phyloP scores from a whole-genome alignment of 1,284 basidiomycete genomes.

The Apiotrichum porosum region DNA sequence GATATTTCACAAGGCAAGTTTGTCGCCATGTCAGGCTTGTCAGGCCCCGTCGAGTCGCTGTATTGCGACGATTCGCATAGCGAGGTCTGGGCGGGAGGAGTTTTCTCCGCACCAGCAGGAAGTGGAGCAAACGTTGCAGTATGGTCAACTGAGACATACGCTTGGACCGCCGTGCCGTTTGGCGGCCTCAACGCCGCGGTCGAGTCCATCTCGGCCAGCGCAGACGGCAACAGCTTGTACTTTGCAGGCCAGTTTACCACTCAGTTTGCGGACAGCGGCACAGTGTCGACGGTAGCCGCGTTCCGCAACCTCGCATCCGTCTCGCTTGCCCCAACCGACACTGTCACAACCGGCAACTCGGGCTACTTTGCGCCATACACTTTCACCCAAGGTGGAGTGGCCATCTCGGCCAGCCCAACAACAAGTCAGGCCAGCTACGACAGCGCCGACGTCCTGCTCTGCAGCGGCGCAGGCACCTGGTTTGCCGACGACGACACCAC shows the following conservation, averaged over 20 bases:
- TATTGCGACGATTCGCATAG: conserved; percentile 70
- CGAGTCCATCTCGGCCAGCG: conserved; percentile 68
- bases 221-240: conserved; percentile 68
- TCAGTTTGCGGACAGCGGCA: conserved; percentile 57
- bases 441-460: conserved; percentile 71
- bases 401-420: conserved; percentile 68
- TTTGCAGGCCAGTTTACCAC: conserved; percentile 84
- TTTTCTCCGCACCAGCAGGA: conserved; percentile 55
- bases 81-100: conserved; percentile 80
- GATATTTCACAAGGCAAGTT: conserved; percentile 14
- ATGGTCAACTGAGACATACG: conserved; percentile 67
- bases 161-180: conserved; percentile 63
- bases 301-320: conserved; percentile 58
- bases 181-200: conserved; percentile 77
- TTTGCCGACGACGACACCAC: conserved; percentile 67
- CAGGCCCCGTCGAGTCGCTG: conserved; percentile 69
- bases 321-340: conserved; percentile 38
- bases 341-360: conserved; percentile 76
- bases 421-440: conserved; percentile 61
- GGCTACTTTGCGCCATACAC: conserved; percentile 86
- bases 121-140: conserved; percentile 64
- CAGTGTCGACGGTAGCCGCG: conserved; percentile 56
- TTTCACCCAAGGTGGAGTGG: conserved; percentile 51
- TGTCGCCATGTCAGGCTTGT: conserved; percentile 39
- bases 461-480: conserved; percentile 74